Percentiles rank a stretch among this genome's conserved stretches.
These are phyloP conservation scores for Populus simonii DNA, from an alignment of 345 rosid genomes.

Conservation along the genomic window DNA sequence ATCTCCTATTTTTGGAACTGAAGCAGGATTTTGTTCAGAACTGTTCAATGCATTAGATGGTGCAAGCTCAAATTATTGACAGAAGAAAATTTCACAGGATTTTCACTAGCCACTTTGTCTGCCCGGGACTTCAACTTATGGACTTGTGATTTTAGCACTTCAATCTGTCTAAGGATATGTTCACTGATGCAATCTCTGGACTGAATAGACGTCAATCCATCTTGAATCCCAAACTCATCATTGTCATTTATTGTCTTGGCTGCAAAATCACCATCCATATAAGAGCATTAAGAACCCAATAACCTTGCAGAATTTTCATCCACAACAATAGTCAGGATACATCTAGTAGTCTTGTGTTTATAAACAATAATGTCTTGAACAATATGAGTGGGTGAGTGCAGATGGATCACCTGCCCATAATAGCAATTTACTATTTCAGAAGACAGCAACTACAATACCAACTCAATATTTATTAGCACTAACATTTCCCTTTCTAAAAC, in stretches of 20 bases:
- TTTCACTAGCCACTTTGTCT: slow-evolving; percentile 59
- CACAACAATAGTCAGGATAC: not conserved
- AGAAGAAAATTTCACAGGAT: slow-evolving; percentile 51
- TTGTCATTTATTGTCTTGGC: slow-evolving; percentile 34
- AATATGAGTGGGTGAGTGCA: not conserved
- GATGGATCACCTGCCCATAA: not conserved
- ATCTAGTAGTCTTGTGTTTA: not conserved
- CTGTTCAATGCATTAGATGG: slow-evolving; percentile 35
- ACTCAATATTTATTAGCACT: too few relatives aligned
- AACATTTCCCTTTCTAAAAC: not conserved
- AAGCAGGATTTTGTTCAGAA: slow-evolving; percentile 39
- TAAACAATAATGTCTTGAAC: not conserved
- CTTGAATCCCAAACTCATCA: slow-evolving; percentile 37
- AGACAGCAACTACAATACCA: too few relatives aligned
- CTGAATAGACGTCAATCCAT: slow-evolving; percentile 43
- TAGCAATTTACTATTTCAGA: too few relatives aligned
- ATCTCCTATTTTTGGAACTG: slow-evolving; percentile 38
- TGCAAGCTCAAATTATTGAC: slow-evolving; percentile 41
- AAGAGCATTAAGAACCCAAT: not conserved
- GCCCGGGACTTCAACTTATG: slow-evolving; percentile 49
- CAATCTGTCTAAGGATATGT: slow-evolving; percentile 61
- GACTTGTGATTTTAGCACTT: slow-evolving; percentile 41
- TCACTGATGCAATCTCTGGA: slow-evolving; percentile 48
- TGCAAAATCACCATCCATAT: slow-evolving; percentile 22
- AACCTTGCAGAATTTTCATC: not conserved